phyloP scores from a whole-genome alignment of 2,329 filamentous ascomycete genomes.

The Ampelomyces quisqualis region DNA sequence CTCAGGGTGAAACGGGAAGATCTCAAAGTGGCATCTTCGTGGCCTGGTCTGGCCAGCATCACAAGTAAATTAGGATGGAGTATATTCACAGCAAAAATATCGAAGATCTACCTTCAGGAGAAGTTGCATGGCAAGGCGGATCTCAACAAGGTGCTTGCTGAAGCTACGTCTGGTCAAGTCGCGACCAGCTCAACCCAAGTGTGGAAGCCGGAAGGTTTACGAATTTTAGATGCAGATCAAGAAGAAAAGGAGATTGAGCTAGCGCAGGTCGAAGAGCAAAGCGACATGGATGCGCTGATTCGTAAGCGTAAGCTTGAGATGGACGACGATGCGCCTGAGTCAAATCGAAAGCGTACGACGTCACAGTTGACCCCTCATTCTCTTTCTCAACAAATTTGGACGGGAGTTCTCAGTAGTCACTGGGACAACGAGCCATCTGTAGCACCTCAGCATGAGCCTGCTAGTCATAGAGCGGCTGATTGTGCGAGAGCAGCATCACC shows the following conservation, averaged over 20 bases:
- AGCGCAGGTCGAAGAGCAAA: constrained; percentile 17
- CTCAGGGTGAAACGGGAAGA: constrained; percentile 39
- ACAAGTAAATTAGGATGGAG: constrained; percentile 50
- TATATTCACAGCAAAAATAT: constrained; percentile 49
- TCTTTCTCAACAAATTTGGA: background rate
- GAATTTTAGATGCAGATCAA: constrained; percentile 47
- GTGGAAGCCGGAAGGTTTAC: constrained; percentile 54
- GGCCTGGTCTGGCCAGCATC: constrained; percentile 46
- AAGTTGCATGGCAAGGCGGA: constrained; percentile 45
- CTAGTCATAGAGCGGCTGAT: too few relatives aligned
- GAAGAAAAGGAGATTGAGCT: constrained; percentile 41
- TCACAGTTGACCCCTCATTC: background rate
- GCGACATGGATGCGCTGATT: constrained; percentile 43
- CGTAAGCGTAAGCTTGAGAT: constrained; percentile 41
- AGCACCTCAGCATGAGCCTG: too few relatives aligned
- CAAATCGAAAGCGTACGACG: constrained; percentile 1
- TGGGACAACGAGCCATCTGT: background rate
- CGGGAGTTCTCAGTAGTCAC: constrained; percentile 1
- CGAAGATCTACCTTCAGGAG: constrained; percentile 42
- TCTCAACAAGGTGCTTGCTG: constrained; percentile 39
- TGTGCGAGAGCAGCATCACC: background rate
- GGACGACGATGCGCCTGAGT: constrained; percentile 14
- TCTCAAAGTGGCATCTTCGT: constrained; percentile 35
- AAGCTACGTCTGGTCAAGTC: constrained; percentile 34
- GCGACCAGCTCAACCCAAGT: constrained; percentile 46